Evolutionary conservation across 345 rosid species (phyloP).

Genomic region (Brassica juncea): DNA sequence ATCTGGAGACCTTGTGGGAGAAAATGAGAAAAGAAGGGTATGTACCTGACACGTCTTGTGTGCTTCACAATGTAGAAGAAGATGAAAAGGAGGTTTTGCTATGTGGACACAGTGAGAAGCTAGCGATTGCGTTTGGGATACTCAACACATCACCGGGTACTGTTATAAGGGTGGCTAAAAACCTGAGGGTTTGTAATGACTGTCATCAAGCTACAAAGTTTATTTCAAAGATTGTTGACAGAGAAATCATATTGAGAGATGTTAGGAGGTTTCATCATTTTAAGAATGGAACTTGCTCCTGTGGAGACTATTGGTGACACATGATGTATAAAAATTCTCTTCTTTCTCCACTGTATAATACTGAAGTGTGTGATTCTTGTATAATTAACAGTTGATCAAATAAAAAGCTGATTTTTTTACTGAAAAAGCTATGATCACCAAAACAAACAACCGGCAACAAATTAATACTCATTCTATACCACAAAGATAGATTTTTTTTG

Average conservation of each 20-base stretch:
- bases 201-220: conserved; percentile 73
- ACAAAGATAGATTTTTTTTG: too few species aligned
- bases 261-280: conserved; percentile 88
- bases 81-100: conserved; percentile 76
- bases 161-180: conserved; percentile 78
- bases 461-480: too few species aligned
- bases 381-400: conserved; percentile 3
- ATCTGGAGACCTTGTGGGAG: conserved; percentile 58
- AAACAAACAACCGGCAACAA: too few species aligned
- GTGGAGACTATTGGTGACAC: conserved; percentile 78
- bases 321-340: neutral
- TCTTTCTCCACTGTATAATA: conserved; percentile 2
- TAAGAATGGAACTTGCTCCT: conserved; percentile 75
- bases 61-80: conserved; percentile 74
- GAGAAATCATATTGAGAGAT: conserved; percentile 83
- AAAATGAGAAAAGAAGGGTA: conserved; percentile 81
- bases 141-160: conserved; percentile 71
- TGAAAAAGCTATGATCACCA: neutral
- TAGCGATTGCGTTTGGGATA: conserved; percentile 82
- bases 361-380: conserved; percentile 24
- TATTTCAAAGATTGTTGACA: conserved; percentile 63
- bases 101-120: conserved; percentile 90
- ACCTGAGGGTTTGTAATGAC: conserved; percentile 87
- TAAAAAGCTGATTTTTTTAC: neutral
- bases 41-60: conserved; percentile 82